A percentile compares a stretch with the other conserved stretches of the same genome.
Evolutionary conservation across 495 filamentous ascomycete species (phyloP).

Genomic region (Achaetomiella virescens): DNA sequence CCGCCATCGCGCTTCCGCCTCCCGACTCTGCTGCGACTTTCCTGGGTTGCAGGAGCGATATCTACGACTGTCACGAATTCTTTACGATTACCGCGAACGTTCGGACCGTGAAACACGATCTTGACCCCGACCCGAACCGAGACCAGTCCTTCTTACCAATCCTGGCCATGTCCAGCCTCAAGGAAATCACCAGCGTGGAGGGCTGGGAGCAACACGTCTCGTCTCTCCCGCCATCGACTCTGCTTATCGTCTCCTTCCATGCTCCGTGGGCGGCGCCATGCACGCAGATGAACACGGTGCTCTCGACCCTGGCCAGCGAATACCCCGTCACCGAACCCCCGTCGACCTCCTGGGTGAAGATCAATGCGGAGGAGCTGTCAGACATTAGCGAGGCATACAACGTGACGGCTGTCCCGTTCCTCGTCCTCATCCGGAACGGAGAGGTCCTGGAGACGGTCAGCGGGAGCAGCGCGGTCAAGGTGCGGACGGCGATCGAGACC

Average conservation of each 20-base stretch:
- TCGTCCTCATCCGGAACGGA: constrained; percentile 69
- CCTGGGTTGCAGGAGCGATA: too few relatives aligned
- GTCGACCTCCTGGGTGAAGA: constrained; percentile 69
- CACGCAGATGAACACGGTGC: constrained; percentile 83
- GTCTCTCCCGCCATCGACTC: constrained; percentile 57
- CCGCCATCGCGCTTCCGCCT: too few relatives aligned
- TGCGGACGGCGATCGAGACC: constrained; percentile 75
- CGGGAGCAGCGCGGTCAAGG: constrained; percentile 78
- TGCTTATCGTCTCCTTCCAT: constrained; percentile 86
- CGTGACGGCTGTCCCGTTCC: constrained; percentile 86
- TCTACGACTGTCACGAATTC: too few relatives aligned
- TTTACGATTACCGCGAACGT: too few relatives aligned
- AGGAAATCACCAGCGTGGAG: constrained; percentile 61
- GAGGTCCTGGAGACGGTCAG: constrained; percentile 72
- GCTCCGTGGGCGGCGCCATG: constrained; percentile 96
- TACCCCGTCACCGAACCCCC: constrained; percentile 62
- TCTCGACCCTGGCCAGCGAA: constrained; percentile 74
- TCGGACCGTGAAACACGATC: too few relatives aligned
- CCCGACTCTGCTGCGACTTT: too few relatives aligned
- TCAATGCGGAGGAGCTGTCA: constrained; percentile 84
- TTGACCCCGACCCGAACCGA: too few relatives aligned
- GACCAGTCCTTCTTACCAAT: neutral
- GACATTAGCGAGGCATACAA: constrained; percentile 86
- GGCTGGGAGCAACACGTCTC: constrained; percentile 61
- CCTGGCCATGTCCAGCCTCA: constrained; percentile 61